Base-by-base conservation (phyloP, 306 rosid genomes). In the Elaeagnus macrophylla region DNA sequence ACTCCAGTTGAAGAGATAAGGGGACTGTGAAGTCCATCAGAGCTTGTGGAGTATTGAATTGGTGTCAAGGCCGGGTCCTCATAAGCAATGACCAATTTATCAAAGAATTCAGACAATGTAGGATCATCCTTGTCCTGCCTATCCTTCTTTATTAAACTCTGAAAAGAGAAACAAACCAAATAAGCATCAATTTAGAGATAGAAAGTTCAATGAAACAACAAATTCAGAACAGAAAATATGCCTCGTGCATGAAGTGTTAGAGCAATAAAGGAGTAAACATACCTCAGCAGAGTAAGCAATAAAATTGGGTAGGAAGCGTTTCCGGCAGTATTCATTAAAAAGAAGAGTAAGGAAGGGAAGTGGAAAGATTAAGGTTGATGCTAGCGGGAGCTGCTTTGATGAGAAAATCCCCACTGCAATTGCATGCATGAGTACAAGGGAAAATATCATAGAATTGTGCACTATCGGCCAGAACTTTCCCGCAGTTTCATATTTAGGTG, bases 331-430 rank as follows among this genome's bases (percentile, higher is more conserved):
- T 68, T 80, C 93, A 2, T 91, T 87, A 39, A 91, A 91, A 17
- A 91, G 81, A 63, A 91, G 99, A 0, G 96, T 91, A 53, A 87
- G 79, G 62, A 82, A 10, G 5, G 99, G 96, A 52, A 91, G 85
- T 56, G 99, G 99, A 57, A 87, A 15, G 7, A 46, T 54, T 60
- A 77, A 61, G 51, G 70, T 59, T 41, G 97, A 56, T 57, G 73
- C 61, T 9, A 61, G 37, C 40, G 89, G 41, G 60, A 80, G 79
- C 51, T 66, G 75, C 75, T 91, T 91, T 69, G 79, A 50, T 17
- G 99, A 72, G 69, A 91, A 91, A 56, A 87, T 75, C 82, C 99
- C 99, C 68, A 77, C 78, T 6, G 99, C 99, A 71, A 91, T 87
- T 50, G 80, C 75, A 45, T 87, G 99, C 99, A 84, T 87, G 74